These are phyloP conservation scores for Ogataea paraovalis DNA, from an alignment of 805 yeast species.

Conservation along the genomic window DNA sequence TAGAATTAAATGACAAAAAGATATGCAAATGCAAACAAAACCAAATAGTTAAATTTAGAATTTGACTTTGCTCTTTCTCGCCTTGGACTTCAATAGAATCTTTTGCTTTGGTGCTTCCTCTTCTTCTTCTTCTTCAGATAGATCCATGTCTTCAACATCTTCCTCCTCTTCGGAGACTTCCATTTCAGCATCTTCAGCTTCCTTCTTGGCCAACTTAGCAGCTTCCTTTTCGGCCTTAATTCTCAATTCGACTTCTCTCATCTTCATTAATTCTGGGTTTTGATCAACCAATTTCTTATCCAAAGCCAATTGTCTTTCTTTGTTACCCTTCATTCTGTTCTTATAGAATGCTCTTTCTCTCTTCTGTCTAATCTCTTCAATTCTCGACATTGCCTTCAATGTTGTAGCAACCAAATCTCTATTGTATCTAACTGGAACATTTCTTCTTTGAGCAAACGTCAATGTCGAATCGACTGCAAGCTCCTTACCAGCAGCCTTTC, in stretches of 20 bases:
- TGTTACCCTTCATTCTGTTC: constrained; percentile 98
- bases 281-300: constrained; percentile 87
- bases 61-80: constrained; percentile 41
- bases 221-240: constrained; percentile 69
- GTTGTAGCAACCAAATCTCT: constrained; percentile 94
- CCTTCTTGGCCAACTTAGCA: constrained; percentile 43
- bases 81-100: constrained; percentile 63
- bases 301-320: constrained; percentile 75
- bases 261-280: constrained; percentile 83
- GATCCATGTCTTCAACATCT: constrained; percentile 43
- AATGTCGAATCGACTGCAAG: constrained; percentile 95
- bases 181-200: constrained; percentile 40
- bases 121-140: constrained; percentile 31
- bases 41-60: constrained; percentile 31
- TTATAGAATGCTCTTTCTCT: constrained; percentile 98
- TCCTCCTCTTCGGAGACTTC: constrained; percentile 40
- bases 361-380: constrained; percentile 92
- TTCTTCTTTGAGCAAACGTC: constrained; percentile 95
- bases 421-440: constrained; percentile 96
- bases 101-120: constrained; percentile 43
- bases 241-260: constrained; percentile 90
- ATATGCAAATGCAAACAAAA: neutral
- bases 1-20: neutral
- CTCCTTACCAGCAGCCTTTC: constrained; percentile 98
- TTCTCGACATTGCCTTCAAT: constrained; percentile 89